Evolutionary conservation across 2,329 filamentous ascomycete species (phyloP).

Genomic region (Botryotinia calthae): DNA sequence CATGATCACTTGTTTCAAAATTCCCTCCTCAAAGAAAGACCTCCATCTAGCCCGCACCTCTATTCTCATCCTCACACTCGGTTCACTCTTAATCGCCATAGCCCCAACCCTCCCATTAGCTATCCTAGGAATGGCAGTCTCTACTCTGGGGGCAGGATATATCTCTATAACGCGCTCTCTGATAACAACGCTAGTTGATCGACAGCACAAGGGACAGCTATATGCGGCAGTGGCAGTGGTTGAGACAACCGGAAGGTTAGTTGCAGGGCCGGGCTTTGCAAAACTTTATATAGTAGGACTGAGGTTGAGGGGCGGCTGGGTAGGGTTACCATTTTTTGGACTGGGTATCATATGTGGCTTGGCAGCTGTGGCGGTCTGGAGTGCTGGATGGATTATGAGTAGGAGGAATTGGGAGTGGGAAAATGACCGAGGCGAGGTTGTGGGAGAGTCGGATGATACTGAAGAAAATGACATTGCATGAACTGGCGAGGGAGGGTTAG

Average conservation of each 20-base stretch:
- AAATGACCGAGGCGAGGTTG: too few species aligned
- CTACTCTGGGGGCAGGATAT: conserved; percentile 32
- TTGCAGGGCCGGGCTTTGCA: conserved; percentile 30
- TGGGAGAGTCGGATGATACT: too few species aligned
- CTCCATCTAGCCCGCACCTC: conserved; percentile 30
- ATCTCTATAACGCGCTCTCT: conserved; percentile 26
- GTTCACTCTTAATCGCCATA: conserved; percentile 28
- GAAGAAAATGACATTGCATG: background rate
- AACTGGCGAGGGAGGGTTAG: background rate
- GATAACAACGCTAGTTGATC: conserved; percentile 32
- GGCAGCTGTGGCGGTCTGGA: background rate
- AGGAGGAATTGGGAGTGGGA: background rate
- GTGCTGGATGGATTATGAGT: background rate
- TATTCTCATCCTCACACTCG: conserved; percentile 25
- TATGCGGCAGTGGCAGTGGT: conserved; percentile 33
- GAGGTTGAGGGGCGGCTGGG: conserved; percentile 31
- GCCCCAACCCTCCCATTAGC: conserved; percentile 29
- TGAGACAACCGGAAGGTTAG: conserved; percentile 30
- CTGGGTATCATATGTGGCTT: background rate
- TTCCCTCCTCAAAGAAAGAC: conserved; percentile 29
- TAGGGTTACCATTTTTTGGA: conserved; percentile 32
- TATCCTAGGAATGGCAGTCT: conserved; percentile 30
- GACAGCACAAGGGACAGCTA: conserved; percentile 31
- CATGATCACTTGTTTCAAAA: conserved; percentile 25
- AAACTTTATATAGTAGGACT: conserved; percentile 31